Conservation (phyloP, 257 asterid genomes). For the Penstemon eatonii region DNA sequence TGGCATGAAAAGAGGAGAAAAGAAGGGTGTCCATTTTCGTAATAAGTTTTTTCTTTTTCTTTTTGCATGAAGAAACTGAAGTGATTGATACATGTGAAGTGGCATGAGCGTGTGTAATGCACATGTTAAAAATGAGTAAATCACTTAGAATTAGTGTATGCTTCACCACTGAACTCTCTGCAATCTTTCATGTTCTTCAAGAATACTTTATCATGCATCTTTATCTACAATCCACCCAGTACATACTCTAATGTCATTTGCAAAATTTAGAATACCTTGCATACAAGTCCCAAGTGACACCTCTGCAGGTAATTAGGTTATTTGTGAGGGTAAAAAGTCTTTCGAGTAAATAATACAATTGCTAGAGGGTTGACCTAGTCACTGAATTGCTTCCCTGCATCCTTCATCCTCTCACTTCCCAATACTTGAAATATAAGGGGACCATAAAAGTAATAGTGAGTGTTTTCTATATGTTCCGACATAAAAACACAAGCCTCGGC, state of each 20-base stretch:
- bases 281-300: constrained; percentile 2
- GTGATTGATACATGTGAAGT: too few species aligned
- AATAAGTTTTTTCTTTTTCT: too few species aligned
- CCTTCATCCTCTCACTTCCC: too few species aligned
- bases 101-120: background rate
- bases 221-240: background rate
- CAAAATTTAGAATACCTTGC: constrained; percentile 5
- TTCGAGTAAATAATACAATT: background rate
- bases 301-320: background rate
- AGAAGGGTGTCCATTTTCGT: too few species aligned
- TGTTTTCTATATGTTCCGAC: background rate
- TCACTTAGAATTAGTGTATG: background rate
- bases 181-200: background rate
- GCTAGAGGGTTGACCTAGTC: background rate
- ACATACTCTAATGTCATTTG: constrained; percentile 3
- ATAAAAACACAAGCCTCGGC: constrained; percentile 20
- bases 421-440: background rate
- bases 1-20: background rate
- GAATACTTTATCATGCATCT: background rate
- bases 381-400: background rate
- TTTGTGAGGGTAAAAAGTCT: background rate
- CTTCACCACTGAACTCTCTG: constrained; percentile 1
- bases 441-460: constrained; percentile 6
- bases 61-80: too few species aligned
- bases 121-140: background rate